Evolutionary conservation across 768 basidiomycete genomes (phyloP).

Genomic region (Rubroboletus pulcherrimus): DNA sequence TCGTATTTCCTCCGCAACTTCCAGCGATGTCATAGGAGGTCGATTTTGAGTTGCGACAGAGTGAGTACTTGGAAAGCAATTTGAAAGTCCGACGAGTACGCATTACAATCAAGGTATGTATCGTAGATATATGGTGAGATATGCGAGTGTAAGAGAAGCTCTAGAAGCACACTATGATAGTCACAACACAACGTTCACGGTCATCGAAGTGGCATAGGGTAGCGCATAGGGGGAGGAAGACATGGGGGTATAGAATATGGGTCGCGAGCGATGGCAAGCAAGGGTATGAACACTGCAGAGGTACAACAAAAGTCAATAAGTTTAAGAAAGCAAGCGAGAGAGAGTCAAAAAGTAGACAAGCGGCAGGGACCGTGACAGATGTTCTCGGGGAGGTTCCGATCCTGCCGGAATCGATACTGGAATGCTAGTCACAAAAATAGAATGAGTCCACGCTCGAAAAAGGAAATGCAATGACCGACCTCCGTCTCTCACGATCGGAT

Average conservation of each 20-base stretch:
- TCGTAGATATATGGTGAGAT: conserved; percentile 16
- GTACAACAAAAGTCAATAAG: conserved; percentile 25
- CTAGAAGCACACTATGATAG: conserved; percentile 27
- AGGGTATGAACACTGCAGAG: conserved; percentile 15
- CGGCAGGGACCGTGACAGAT: conserved; percentile 46
- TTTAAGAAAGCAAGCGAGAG: conserved; percentile 6
- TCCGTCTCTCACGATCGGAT: conserved; percentile 65
- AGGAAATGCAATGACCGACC: conserved; percentile 24
- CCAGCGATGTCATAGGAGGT: conserved; percentile 59
- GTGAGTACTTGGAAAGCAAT: neutral
- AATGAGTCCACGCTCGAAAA: conserved; percentile 1
- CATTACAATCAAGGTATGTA: conserved; percentile 19
- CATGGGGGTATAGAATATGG: conserved; percentile 21
- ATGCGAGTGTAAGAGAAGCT: neutral
- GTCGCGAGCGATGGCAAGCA: neutral
- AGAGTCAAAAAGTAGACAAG: conserved; percentile 55
- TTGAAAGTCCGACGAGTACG: neutral
- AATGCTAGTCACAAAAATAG: conserved; percentile 39
- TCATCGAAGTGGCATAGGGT: conserved; percentile 17
- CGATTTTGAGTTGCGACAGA: neutral
- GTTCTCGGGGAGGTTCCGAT: conserved; percentile 41
- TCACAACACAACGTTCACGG: conserved; percentile 6
- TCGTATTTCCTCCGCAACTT: conserved; percentile 79
- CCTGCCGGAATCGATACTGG: conserved; percentile 57
- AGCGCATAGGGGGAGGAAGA: conserved; percentile 8